Evolutionary conservation across 768 basidiomycete species (phyloP).

Genomic region (Pholiota microspora): DNA sequence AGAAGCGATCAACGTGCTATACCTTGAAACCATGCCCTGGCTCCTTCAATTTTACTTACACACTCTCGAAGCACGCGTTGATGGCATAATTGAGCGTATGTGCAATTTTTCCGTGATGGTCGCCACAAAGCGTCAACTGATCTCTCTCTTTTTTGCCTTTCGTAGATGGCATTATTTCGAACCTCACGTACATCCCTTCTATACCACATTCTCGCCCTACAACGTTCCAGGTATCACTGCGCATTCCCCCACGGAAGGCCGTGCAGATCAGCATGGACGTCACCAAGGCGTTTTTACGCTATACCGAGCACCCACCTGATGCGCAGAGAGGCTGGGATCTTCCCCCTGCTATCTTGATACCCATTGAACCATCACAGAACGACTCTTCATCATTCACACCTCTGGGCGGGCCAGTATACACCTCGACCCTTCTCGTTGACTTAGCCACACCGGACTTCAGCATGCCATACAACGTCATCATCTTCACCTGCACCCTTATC

Average conservation of each 20-base stretch:
- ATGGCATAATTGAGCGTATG: conserved; percentile 48
- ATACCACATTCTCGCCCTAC: conserved; percentile 73
- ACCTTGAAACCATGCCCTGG: conserved; percentile 94
- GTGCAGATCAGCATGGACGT: conserved; percentile 71
- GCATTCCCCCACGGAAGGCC: conserved; percentile 65
- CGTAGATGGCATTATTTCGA: conserved; percentile 61
- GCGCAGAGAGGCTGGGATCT: conserved; percentile 95
- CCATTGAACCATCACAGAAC: conserved; percentile 22
- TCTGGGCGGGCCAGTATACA: conserved; percentile 58
- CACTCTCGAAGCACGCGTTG: conserved; percentile 56
- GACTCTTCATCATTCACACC: conserved; percentile 10
- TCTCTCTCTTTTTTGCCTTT: conserved; percentile 2
- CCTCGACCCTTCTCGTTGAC: conserved; percentile 78
- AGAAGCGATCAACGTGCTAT: conserved; percentile 48
- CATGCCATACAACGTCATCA: conserved; percentile 99
- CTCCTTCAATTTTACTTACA: conserved; percentile 86
- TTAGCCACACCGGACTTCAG: conserved; percentile 99
- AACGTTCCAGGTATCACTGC: conserved; percentile 68
- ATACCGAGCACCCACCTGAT: conserved; percentile 95
- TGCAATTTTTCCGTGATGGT: background rate
- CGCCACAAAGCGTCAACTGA: background rate
- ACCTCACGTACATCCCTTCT: conserved; percentile 66
- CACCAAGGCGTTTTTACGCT: conserved; percentile 82
- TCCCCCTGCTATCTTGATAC: conserved; percentile 77
- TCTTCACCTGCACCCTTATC: conserved; percentile 88